Percentiles rank a stretch among this genome's conserved stretches.
These are phyloP conservation scores for Anthostomella pinea DNA, from an alignment of 2,329 filamentous ascomycete genomes.

Conservation along the genomic window DNA sequence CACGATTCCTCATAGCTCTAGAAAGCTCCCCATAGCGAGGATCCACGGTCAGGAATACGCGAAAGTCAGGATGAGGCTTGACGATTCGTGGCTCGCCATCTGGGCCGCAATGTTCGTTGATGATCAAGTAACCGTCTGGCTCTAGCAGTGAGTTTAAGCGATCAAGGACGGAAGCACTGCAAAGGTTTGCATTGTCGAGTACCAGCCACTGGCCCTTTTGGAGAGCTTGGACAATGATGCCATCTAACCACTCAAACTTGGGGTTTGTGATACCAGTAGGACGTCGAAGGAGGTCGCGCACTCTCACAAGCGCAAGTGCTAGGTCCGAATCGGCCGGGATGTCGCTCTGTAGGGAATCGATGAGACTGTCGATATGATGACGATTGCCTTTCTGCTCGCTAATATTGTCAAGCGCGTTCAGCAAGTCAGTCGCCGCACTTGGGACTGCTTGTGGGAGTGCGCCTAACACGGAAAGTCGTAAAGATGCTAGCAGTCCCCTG, in stretches of 20 bases:
- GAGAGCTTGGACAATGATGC: constrained; percentile 83
- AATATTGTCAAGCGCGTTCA: constrained; percentile 47
- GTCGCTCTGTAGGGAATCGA: constrained; percentile 39
- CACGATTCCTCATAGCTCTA: constrained; percentile 92
- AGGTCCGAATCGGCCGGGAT: constrained; percentile 46
- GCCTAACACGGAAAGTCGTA: constrained; percentile 49
- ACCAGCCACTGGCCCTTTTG: constrained; percentile 88
- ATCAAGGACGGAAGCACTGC: constrained; percentile 91
- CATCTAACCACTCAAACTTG: constrained; percentile 94
- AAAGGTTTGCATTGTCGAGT: constrained; percentile 95
- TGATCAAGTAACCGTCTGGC: constrained; percentile 79
- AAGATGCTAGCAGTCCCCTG: constrained; percentile 33
- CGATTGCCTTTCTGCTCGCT: constrained; percentile 39
- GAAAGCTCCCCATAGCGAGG: constrained; percentile 90
- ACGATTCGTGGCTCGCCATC: constrained; percentile 80
- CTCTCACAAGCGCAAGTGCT: constrained; percentile 44
- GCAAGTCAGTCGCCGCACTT: constrained; percentile 45
- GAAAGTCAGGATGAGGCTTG: constrained; percentile 79
- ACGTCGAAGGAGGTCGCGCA: constrained; percentile 48
- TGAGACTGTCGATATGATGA: constrained; percentile 35
- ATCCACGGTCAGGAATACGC: constrained; percentile 92
- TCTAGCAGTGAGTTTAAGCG: constrained; percentile 92
- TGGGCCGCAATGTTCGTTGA: constrained; percentile 87
- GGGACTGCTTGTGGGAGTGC: constrained; percentile 47
- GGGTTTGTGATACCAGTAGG: constrained; percentile 65